Percentiles rank a stretch among this genome's conserved stretches.
Conservation (phyloP, 768 basidiomycete genomes). For the Russula griseocarnosa region DNA sequence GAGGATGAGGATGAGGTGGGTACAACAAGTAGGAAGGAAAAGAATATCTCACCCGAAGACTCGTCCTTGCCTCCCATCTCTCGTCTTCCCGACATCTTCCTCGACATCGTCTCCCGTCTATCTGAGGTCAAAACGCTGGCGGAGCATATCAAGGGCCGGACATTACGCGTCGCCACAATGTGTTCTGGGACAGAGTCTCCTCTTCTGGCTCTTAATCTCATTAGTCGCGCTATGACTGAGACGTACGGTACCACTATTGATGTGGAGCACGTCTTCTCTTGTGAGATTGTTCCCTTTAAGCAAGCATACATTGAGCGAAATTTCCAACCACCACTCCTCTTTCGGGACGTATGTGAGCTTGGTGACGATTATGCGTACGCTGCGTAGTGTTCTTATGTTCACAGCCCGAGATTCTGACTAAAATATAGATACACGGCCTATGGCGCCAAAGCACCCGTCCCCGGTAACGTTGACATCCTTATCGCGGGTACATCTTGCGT, state of each 20-base stretch:
- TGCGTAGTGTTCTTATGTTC: conserved; percentile 5
- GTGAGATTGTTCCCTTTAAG: conserved; percentile 96
- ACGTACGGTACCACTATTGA: conserved; percentile 62
- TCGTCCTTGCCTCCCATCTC: conserved; percentile 75
- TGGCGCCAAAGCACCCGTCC: conserved; percentile 78
- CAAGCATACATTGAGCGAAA: conserved; percentile 97
- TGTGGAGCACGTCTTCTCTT: conserved; percentile 91
- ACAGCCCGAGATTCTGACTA: conserved; percentile 11
- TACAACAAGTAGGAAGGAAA: conserved; percentile 36
- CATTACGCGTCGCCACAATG: conserved; percentile 93
- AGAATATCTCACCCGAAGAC: conserved; percentile 49
- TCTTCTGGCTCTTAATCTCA: conserved; percentile 81
- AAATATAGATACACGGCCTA: conserved; percentile 79
- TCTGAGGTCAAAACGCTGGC: conserved; percentile 64
- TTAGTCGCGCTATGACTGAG: conserved; percentile 68
- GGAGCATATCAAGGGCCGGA: conserved; percentile 67
- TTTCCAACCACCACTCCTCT: conserved; percentile 87
- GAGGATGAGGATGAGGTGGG: conserved; percentile 35
- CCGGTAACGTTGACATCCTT: conserved; percentile 85
- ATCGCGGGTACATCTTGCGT: conserved; percentile 96
- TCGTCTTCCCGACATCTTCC: conserved; percentile 67
- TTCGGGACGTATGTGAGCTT: conserved; percentile 91
- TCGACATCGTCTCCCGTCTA: conserved; percentile 63
- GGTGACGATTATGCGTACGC: conserved; percentile 72
- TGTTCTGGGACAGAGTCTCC: conserved; percentile 96